Evolutionary conservation across 2,329 filamentous ascomycete genomes (phyloP), one percentile per base, ranked within the genome.

Genomic region (Huntiella bhutanensis): DNA sequence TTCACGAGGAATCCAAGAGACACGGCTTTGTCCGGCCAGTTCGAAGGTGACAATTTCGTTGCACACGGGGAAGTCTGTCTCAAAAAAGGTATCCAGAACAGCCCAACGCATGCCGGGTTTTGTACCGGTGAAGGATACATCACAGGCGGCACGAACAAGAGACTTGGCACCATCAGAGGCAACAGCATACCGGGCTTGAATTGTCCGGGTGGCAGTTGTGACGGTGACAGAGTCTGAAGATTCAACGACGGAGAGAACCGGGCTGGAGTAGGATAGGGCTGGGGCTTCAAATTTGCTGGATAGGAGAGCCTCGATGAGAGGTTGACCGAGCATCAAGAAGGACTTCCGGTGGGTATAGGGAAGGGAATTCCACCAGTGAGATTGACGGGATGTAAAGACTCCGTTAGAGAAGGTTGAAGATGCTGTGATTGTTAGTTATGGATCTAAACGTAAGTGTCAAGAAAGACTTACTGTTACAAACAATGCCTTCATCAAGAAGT

Each of bases 121-220:
- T 0, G 62, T 64, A 1, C 66, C 67, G 0, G 60, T 58, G 47
- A 68, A 69, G 16, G 51, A 54, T 28, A 66, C 64, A 1, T 57
- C 57, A 1, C 67, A 56, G 0, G 56, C 50, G 3, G 52, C 55
- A 5, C 70, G 65, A 2, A 73, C 62, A 2, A 59, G 61, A 0
- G 67, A 71, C 13, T 65, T 63, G 0, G 68, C 65, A 1, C 71
- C 70, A 36, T 75, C 71, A 4, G 69, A 70, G 1, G 68, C 70
- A 2, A 71, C 61, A 3, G 64, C 62, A 45, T 68, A 75, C 16
- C 54, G 57, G 50, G 58, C 59, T 22, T 52, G 54, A 3, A 66
- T 51, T 2, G 33, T 57, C 17, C 57, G 58, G 1, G 60, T 62
- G 4, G 51, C 50, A 1, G 62, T 64, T 5, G 49, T 52, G 16